Percentiles rank a stretch among this genome's conserved stretches.
Conservation (phyloP, 768 basidiomycete species). For the Boletellus ananas region DNA sequence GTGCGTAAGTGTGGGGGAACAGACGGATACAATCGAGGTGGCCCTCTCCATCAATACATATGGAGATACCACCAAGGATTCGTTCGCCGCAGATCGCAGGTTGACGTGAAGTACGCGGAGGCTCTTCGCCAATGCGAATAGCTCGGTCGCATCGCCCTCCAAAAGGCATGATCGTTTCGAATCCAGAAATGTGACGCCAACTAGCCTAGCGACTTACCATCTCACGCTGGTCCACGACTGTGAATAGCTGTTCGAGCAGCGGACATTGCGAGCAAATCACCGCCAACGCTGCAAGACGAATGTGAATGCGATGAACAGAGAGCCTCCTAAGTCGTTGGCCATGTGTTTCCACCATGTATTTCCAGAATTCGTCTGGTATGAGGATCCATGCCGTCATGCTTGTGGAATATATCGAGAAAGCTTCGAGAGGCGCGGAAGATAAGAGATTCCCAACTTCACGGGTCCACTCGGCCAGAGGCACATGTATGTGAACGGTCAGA, state of each 20-base stretch:
- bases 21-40: slow-evolving; percentile 44
- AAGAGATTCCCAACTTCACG: slow-evolving; percentile 41
- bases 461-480: slow-evolving; percentile 43
- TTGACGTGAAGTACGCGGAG: slow-evolving; percentile 63
- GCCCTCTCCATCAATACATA: slow-evolving; percentile 33
- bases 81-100: slow-evolving; percentile 32
- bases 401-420: slow-evolving; percentile 61
- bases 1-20: slow-evolving; percentile 49
- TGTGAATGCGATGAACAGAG: slow-evolving; percentile 61
- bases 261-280: slow-evolving; percentile 54
- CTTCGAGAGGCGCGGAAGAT: slow-evolving; percentile 47
- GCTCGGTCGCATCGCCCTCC: slow-evolving; percentile 22
- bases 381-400: slow-evolving; percentile 37
- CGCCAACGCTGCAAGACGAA: slow-evolving; percentile 46
- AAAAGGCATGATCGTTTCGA: not conserved
- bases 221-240: slow-evolving; percentile 46
- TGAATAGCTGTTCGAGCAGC: slow-evolving; percentile 58
- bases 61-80: slow-evolving; percentile 12
- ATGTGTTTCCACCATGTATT: slow-evolving; percentile 46
- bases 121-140: slow-evolving; percentile 41
- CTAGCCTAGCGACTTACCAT: slow-evolving; percentile 36
- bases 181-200: not conserved
- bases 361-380: slow-evolving; percentile 49
- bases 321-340: slow-evolving; percentile 50
- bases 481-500: slow-evolving; percentile 44